phyloP scores from a whole-genome alignment of 176 grass and related monocot species.

The Themeda triandra region DNA sequence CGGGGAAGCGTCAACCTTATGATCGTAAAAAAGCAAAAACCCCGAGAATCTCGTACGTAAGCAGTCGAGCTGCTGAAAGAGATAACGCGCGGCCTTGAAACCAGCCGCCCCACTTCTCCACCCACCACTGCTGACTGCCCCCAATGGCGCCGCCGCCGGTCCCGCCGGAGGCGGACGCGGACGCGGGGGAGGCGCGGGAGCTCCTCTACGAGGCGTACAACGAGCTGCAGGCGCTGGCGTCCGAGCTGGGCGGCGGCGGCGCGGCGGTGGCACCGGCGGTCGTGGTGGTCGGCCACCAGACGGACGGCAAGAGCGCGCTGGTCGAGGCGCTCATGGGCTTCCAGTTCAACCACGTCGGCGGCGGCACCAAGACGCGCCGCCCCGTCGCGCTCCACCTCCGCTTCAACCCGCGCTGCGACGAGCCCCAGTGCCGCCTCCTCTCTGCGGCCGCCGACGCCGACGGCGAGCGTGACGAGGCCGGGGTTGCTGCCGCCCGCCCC shows the following conservation, averaged over 20 bases:
- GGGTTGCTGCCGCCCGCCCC: background rate
- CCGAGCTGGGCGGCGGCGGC: conserved; percentile 46
- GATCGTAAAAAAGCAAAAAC: too few relatives aligned
- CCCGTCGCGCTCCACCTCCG: conserved; percentile 80
- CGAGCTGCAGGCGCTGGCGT: conserved; percentile 72
- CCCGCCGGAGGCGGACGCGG: background rate
- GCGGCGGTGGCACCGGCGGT: conserved; percentile 57
- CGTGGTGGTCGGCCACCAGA: conserved; percentile 86
- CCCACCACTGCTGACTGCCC: background rate
- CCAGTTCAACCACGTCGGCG: conserved; percentile 97
- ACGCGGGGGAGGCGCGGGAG: conserved; percentile 37
- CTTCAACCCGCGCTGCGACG: conserved; percentile 65
- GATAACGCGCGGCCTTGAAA: background rate
- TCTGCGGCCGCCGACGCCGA: conserved; percentile 19
- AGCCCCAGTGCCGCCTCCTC: conserved; percentile 60
- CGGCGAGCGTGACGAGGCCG: background rate
- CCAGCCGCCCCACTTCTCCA: background rate
- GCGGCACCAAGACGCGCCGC: conserved; percentile 83
- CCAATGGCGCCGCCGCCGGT: conserved; percentile 35
- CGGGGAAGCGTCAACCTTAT: too few relatives aligned
- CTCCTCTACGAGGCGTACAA: conserved; percentile 93
- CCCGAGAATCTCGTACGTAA: background rate
- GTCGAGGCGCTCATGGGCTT: conserved; percentile 96
- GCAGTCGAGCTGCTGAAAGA: background rate
- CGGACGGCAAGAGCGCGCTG: conserved; percentile 93